Evolutionary conservation across 495 filamentous ascomycete genomes (phyloP), one percentile per base, ranked within the genome.

Genomic region (Penicillium canescens): DNA sequence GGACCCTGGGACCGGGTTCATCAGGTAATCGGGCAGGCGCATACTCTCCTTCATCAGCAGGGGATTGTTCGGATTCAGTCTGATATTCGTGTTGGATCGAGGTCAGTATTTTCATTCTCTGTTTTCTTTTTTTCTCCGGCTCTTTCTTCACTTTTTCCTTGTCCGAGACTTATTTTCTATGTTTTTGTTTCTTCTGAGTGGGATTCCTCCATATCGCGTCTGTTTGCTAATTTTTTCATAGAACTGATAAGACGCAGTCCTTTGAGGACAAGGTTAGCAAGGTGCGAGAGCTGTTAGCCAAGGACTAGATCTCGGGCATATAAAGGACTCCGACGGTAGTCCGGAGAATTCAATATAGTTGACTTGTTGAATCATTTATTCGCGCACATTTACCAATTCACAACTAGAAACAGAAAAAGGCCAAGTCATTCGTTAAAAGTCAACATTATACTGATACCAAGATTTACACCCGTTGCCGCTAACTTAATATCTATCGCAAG

Each of bases 1-100:
- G 93, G 94, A 13, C 79, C 86, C 23, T 98, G 93, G 93, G 90
- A 95, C 56, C 81, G 87, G 38, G 92, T 96, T 31, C 91, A 94
- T 81, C 79, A 73, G 50, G 80, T 95, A 13, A 92, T 98, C 67
- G 94, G 94, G 6, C 91, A 96, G 71, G 91, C 90, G 13, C 94
- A 98, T 73, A 82, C 79, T 4, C 72, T 94, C 39, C 80, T 98
- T 26, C 94, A 98, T 65, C 74, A 86, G 58, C 85, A 84, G 45
- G 94, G 93, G 24, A 82, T 91, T 44, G 78, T 91, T 48, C 71
- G 94, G 21, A 86, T 97, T 26, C 94, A 98, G 74, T 88, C 83
- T 37, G 91, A 94, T 70, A 96, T 98, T 70, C 79, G 93, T 3
- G 83, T 88, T 42, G 94, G 94, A 6, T 87, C 88, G 48, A 86